phyloP scores from a whole-genome alignment of 345 rosid species.

The Pelargonium nanum region DNA sequence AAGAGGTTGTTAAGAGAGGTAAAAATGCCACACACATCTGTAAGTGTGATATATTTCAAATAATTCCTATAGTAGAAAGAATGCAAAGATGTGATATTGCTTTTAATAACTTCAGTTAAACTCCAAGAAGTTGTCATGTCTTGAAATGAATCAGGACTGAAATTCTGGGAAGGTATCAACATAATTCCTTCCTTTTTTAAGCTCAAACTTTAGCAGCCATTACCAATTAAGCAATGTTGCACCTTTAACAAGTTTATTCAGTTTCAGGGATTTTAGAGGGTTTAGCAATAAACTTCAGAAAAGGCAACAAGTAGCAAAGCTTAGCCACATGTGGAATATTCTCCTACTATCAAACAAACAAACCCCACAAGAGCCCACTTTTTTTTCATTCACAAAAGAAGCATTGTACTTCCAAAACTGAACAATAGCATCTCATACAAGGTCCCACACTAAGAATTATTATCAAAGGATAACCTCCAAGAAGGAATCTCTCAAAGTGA shows the following conservation, averaged over 20 bases:
- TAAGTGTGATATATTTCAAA: too few relatives aligned
- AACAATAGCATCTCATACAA: slow-evolving; percentile 18
- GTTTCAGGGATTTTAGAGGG: slow-evolving; percentile 5
- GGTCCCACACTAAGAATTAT: slow-evolving; percentile 17
- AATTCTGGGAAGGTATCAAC: background rate
- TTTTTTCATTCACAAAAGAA: slow-evolving; percentile 12
- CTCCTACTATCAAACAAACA: slow-evolving; percentile 16
- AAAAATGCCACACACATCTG: too few relatives aligned
- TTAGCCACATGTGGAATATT: slow-evolving; percentile 20
- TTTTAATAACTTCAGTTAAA: background rate
- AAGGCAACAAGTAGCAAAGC: slow-evolving; percentile 8
- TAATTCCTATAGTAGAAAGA: too few relatives aligned
- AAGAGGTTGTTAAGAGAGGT: too few relatives aligned
- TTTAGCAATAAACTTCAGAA: slow-evolving; percentile 12
- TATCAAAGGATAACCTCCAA: slow-evolving; percentile 9
- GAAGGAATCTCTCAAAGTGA: slow-evolving; percentile 16
- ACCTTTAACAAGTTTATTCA: slow-evolving; percentile 5
- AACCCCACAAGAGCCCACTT: slow-evolving; percentile 17
- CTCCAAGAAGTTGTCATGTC: too few relatives aligned
- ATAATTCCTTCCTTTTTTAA: background rate
- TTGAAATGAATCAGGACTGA: background rate
- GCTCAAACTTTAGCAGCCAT: background rate
- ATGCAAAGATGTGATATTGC: background rate
- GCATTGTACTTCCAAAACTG: slow-evolving; percentile 16
- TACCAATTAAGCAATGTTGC: slow-evolving; percentile 5